Evolutionary conservation across 1,284 basidiomycete genomes (phyloP), one percentile per base, ranked within the genome.

Genomic region (Malassezia yamatoensis): DNA sequence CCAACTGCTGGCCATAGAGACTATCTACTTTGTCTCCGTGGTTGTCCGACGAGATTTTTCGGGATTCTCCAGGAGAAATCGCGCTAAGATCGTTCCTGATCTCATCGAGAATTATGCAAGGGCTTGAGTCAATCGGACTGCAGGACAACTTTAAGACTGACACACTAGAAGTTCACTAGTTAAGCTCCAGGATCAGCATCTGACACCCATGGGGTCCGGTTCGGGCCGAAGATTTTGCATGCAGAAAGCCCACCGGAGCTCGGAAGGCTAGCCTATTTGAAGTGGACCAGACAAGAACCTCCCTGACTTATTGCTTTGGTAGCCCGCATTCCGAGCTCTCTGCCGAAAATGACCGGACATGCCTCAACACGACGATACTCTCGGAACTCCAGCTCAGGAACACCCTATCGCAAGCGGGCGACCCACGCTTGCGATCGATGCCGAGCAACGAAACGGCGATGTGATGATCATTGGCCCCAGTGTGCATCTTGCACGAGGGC

Each of bases 381-480:
- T 29, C 24, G 24, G 7, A 29, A 7, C 24, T 29, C 24, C 24
- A 29, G 24, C 24, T 29, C 24, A 7, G 24, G 24, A 18, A 5
- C 20, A 7, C 41, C 21, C 15, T 45, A 45, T 9, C 20, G 43
- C 8, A 45, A 45, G 41, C 34, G 45, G 32, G 45, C 45, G 5
- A 34, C 45, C 9, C 45, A 47, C 5, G 54, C 54, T 15, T 56
- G 54, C 15, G 39, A 51, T 21, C 40, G 49, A 1, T 56, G 54
- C 29, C 54, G 54, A 18, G 5, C n/a, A 7, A 21, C 50, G 7
- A 56, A 56, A 24, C 20, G 33, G 12, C 48, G 54, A 1, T 56
- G 54, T 36, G 54, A 56, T 20, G 54, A 51, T 11, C 20, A 15
- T 11, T 55, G 54, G 54, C 54, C 54, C 6, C 47, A 43, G 32